Evolutionary conservation across 768 basidiomycete species (phyloP), one percentile per base, ranked within the genome.

Genomic region (Tricholoma furcatifolium): DNA sequence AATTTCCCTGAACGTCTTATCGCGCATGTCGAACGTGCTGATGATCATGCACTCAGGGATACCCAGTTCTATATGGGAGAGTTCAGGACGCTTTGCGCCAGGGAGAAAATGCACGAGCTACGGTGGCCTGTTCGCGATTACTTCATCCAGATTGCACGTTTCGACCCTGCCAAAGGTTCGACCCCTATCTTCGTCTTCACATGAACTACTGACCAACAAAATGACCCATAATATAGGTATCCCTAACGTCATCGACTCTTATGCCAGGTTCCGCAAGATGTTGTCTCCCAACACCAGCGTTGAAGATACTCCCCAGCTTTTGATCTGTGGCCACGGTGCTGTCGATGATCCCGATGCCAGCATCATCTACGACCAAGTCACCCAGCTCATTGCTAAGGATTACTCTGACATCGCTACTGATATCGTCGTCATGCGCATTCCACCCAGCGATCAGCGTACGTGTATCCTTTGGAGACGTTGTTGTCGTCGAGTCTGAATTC

Each of bases 311-410:
- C 91, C 91, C 51, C 91, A 93, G 66, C 69, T 93, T 59, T 73
- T 93, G 62, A 69, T 93, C 59, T 91, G 90, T 67, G 94, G 94
- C 18, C 94, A 97, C 66, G 93, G 93, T 49, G 89, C 88, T 23
- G 92, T 97, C 54, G 94, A 97, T 61, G 94, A 97, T 69, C 94
- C 93, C 14, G 93, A 97, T 74, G 93, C 93, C 12, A 91, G 85
- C 69, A 90, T 91, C 74, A 92, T 93, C 68, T 92, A 92, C 66
- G 91, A 92, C 58, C 79, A 91, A 65, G 76, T 85, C 56, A 78
- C 87, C 64, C 78, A 82, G 55, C 70, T 86, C 57, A 77, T 91
- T 46, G 75, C 75, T 0, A 74, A 75, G 9, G 70, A 74, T 4
- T 85, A 85, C 68, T 75, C 65, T 35, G 69, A 73, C 48, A 85